phyloP scores from a whole-genome alignment of 140 eudicot genomes.

The Cichorium intybus region DNA sequence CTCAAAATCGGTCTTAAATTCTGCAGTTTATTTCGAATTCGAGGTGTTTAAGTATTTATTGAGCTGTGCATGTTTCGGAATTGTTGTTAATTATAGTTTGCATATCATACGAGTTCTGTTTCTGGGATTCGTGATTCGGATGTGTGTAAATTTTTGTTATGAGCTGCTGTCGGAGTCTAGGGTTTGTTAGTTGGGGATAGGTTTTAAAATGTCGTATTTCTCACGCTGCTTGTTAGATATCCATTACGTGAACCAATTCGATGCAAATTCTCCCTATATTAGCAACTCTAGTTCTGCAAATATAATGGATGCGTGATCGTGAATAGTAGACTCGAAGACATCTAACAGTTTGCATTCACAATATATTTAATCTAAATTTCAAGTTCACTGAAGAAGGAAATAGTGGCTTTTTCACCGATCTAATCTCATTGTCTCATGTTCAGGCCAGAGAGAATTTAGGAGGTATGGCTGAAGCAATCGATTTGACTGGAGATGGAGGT shows the following conservation, averaged over 20 bases:
- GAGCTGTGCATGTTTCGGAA: background rate
- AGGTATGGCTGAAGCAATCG: constrained; percentile 67
- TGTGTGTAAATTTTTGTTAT: constrained; percentile 1
- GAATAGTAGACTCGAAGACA: background rate
- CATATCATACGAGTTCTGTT: background rate
- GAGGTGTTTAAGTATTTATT: constrained; percentile 6
- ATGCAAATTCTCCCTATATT: background rate
- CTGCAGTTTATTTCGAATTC: background rate
- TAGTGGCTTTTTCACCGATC: too few relatives aligned
- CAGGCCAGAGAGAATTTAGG: constrained; percentile 31
- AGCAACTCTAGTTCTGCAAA: background rate
- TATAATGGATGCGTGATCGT: background rate
- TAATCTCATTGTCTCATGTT: constrained; percentile 5
- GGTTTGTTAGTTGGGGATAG: constrained; percentile 18
- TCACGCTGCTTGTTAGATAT: background rate
- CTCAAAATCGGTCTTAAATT: background rate
- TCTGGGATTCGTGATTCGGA: background rate
- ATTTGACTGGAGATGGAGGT: constrained; percentile 98
- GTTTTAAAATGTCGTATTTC: background rate
- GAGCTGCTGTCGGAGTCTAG: constrained; percentile 23
- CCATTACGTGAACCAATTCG: background rate
- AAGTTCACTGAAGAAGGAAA: background rate
- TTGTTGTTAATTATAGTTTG: background rate
- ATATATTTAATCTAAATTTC: too few relatives aligned
- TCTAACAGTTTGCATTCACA: too few relatives aligned